phyloP scores from a whole-genome alignment of 108 stramenopile species.

The Asterionellopsis glacialis region DNA sequence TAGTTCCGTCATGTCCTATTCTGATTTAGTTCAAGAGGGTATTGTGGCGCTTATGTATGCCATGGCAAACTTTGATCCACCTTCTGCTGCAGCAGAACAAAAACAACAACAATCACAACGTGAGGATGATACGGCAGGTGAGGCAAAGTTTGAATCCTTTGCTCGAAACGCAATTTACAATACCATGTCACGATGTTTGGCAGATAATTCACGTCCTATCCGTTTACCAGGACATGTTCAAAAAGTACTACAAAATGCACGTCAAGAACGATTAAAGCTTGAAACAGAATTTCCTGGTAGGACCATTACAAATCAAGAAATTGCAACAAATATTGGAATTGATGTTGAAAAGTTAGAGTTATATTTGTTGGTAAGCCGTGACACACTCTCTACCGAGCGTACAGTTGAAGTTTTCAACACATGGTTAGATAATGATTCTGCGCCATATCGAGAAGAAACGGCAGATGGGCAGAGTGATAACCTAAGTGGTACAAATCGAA shows the following conservation, averaged over 20 bases:
- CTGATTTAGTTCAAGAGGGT: conserved; percentile 62
- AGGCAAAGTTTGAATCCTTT: conserved; percentile 35
- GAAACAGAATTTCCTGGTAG: background rate
- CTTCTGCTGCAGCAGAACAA: background rate
- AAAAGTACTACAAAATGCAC: background rate
- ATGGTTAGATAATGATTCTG: conserved; percentile 20
- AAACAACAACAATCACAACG: conserved; percentile 19
- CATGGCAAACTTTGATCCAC: conserved; percentile 32
- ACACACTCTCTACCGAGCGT: conserved; percentile 26
- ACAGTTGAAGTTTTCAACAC: conserved; percentile 29
- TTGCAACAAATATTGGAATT: conserved; percentile 4
- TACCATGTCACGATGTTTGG: background rate
- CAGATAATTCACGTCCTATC: conserved; percentile 5
- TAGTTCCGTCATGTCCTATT: conserved; percentile 16
- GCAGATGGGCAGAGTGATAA: no score
- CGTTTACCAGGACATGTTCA: background rate
- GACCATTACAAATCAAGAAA: background rate
- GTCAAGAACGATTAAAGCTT: background rate
- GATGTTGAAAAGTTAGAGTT: conserved; percentile 2
- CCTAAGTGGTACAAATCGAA: no score
- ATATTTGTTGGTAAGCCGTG: background rate
- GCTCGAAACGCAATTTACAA: conserved; percentile 32
- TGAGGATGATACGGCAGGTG: background rate
- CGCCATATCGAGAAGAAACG: conserved; percentile 5
- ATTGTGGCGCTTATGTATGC: conserved; percentile 51